Evolutionary conservation across 768 basidiomycete genomes (phyloP).

Genomic region (Omphalotus guepiniiformis): DNA sequence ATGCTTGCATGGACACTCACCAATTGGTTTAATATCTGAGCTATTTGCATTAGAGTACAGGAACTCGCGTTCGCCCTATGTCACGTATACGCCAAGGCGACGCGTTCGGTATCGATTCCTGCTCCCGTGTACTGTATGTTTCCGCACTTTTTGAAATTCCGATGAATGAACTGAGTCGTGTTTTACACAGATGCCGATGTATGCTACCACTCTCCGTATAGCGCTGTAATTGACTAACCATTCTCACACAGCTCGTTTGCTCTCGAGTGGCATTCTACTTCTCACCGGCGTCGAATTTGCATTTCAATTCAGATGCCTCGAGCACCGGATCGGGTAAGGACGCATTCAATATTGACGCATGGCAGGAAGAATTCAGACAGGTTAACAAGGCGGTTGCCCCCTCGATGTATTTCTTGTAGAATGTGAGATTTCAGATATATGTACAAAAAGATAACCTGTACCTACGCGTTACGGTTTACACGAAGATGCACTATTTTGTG

Average conservation of each 20-base stretch:
- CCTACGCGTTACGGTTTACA: no score
- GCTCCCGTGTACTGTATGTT: constrained; percentile 58
- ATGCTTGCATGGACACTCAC: not conserved
- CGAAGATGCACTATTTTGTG: not conserved
- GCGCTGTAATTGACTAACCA: not conserved
- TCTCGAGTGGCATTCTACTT: not conserved
- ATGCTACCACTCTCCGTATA: not conserved
- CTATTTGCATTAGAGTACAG: constrained; percentile 27
- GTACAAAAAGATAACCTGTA: no score
- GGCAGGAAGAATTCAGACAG: constrained; percentile 1
- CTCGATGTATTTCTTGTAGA: constrained; percentile 6
- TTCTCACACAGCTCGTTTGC: constrained; percentile 5
- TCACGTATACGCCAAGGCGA: constrained; percentile 50
- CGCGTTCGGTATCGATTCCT: constrained; percentile 54
- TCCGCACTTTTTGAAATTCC: not conserved
- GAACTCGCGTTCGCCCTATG: constrained; percentile 45
- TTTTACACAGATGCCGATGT: constrained; percentile 9
- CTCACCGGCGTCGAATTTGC: not conserved
- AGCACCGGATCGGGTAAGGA: not conserved
- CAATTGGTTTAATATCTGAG: not conserved
- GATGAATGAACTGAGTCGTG: not conserved
- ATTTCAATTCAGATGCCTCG: not conserved
- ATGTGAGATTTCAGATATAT: no score
- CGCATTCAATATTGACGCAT: constrained; percentile 2
- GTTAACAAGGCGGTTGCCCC: not conserved